Percentiles rank a stretch among this genome's conserved stretches.
These are phyloP conservation scores for Spatholobus suberectus DNA, from an alignment of 306 rosid species.

Conservation along the genomic window DNA sequence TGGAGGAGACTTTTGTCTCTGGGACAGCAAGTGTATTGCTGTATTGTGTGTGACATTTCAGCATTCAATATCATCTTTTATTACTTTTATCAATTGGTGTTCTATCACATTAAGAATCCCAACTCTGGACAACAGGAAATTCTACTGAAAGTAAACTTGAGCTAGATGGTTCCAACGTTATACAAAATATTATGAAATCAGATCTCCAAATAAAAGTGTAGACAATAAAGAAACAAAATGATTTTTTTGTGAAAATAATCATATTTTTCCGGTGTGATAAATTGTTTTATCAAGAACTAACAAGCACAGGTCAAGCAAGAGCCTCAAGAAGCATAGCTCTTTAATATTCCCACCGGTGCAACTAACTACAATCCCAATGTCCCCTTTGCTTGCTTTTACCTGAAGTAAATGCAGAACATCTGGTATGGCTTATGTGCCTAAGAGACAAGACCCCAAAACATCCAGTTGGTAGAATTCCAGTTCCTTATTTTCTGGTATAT, in stretches of 20 bases:
- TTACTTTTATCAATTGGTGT: too few relatives aligned
- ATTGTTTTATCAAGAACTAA: neutral
- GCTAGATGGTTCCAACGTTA: neutral
- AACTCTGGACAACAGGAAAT: neutral
- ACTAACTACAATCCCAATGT: neutral
- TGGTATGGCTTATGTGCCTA: neutral
- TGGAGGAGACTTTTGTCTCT: too few relatives aligned
- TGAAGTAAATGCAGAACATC: neutral
- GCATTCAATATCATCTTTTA: too few relatives aligned
- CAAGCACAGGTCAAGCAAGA: constrained; percentile 6
- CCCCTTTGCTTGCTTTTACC: neutral
- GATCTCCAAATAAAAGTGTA: neutral
- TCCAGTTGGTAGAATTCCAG: neutral
- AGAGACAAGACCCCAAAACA: neutral
- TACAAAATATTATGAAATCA: neutral
- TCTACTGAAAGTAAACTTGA: neutral
- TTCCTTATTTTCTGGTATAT: neutral
- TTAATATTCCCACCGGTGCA: neutral
- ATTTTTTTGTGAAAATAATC: neutral
- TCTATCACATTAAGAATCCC: neutral
- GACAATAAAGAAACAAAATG: neutral
- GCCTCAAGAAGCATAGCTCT: neutral
- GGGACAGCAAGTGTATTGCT: too few relatives aligned
- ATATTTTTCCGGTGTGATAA: neutral
- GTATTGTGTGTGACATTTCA: too few relatives aligned